Evolutionary conservation across 2,329 filamentous ascomycete species (phyloP).

Genomic region (Massarina eburnea): DNA sequence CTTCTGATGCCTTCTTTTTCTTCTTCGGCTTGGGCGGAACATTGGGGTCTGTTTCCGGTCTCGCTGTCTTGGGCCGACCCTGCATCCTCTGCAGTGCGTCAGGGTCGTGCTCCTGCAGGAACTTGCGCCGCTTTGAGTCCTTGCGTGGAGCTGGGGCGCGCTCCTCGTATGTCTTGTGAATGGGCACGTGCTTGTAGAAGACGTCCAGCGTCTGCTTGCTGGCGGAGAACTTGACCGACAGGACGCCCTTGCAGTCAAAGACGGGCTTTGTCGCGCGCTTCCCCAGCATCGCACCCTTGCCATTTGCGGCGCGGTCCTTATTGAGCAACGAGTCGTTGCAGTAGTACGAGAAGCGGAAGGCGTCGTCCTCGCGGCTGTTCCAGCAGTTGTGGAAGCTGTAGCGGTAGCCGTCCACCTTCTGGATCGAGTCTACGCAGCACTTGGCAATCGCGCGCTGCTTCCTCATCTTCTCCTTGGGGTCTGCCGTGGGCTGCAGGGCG

Average conservation of each 20-base stretch:
- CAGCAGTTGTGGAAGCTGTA: slow-evolving; percentile 55
- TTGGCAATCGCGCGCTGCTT: slow-evolving; percentile 52
- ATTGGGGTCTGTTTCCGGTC: slow-evolving; percentile 19
- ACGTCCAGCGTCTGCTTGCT: slow-evolving; percentile 46
- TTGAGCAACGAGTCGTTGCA: slow-evolving; percentile 55
- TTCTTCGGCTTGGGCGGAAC: slow-evolving; percentile 29
- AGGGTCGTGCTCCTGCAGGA: slow-evolving; percentile 38
- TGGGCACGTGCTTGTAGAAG: slow-evolving; percentile 50
- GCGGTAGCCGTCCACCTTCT: slow-evolving; percentile 49
- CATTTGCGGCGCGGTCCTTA: slow-evolving; percentile 52
- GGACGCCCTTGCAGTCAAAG: slow-evolving; percentile 52
- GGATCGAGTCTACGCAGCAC: slow-evolving; percentile 47
- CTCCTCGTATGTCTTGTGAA: slow-evolving; percentile 51
- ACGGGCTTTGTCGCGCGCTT: slow-evolving; percentile 48
- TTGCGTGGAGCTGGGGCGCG: slow-evolving; percentile 45
- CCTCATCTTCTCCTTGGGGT: slow-evolving; percentile 46
- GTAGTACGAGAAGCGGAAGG: slow-evolving; percentile 51
- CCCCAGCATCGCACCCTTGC: slow-evolving; percentile 42
- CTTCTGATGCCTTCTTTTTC: slow-evolving; percentile 21
- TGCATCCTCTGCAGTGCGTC: slow-evolving; percentile 31
- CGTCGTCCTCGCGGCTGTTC: slow-evolving; percentile 50
- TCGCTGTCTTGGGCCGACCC: slow-evolving; percentile 24
- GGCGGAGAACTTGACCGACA: slow-evolving; percentile 52
- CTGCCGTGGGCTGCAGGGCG: slow-evolving; percentile 35
- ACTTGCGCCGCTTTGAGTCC: slow-evolving; percentile 42